Conservation (phyloP, 495 filamentous ascomycete species). For the Neurospora hispaniola region DNA sequence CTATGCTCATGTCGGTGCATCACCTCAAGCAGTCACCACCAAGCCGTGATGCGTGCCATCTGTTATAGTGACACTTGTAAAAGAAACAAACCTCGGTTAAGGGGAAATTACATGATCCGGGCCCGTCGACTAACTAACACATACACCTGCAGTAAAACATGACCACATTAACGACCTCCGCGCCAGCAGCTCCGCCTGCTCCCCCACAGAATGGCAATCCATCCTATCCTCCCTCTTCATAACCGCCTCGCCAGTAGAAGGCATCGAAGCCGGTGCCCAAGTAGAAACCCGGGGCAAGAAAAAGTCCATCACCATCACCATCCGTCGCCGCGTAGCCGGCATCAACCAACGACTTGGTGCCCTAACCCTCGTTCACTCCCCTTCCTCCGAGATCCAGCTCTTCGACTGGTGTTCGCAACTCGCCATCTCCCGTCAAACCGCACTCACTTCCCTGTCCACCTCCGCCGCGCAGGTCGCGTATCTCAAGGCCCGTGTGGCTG, state of each 20-base stretch:
- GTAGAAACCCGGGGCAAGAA: constrained; percentile 5
- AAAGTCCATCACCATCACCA: constrained; percentile 27
- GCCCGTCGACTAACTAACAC: constrained; percentile 4
- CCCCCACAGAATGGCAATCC: constrained; percentile 33
- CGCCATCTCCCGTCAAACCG: constrained; percentile 18
- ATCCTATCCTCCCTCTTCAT: constrained; percentile 31
- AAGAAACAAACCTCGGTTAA: background rate
- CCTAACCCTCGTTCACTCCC: constrained; percentile 48
- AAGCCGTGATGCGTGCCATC: background rate
- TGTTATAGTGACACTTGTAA: background rate
- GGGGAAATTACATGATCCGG: background rate
- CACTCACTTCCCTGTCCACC: constrained; percentile 31
- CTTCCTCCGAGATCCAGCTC: constrained; percentile 54
- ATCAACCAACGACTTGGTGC: constrained; percentile 62
- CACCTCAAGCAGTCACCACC: background rate
- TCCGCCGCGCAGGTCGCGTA: constrained; percentile 35
- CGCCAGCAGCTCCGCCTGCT: constrained; percentile 22
- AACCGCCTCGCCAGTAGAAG: constrained; percentile 22
- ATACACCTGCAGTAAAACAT: constrained; percentile 19
- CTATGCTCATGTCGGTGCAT: background rate
- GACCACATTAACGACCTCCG: constrained; percentile 19
- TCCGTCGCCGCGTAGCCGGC: constrained; percentile 35
- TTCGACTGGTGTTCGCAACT: constrained; percentile 60
- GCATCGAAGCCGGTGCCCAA: constrained; percentile 33
- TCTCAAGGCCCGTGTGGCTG: constrained; percentile 32